phyloP scores from a whole-genome alignment of 192 early-diverging fungal species.

The Backusella morwellensis region DNA sequence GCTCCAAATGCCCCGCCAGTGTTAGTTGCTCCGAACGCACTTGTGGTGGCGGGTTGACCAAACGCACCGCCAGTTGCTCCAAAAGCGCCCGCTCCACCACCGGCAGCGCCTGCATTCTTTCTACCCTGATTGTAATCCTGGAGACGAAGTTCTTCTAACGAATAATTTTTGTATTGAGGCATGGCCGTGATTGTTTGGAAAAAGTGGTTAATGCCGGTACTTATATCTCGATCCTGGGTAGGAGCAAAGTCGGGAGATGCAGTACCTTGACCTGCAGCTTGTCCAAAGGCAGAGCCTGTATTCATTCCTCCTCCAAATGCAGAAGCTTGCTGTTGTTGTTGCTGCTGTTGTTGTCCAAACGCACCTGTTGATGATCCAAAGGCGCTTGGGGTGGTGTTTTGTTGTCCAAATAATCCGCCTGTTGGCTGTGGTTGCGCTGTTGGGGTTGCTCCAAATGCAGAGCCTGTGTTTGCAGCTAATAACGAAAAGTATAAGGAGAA shows the following conservation, averaged over 20 bases:
- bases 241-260: conserved; percentile 53
- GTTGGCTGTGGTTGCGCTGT: background rate
- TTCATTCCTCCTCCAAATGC: conserved; percentile 32
- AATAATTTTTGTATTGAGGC: conserved; percentile 82
- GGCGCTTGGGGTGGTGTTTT: conserved; percentile 29
- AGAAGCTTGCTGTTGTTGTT: conserved; percentile 32
- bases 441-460: conserved; percentile 43
- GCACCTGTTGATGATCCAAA: conserved; percentile 42
- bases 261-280: conserved; percentile 46
- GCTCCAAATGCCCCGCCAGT: background rate
- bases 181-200: conserved; percentile 80
- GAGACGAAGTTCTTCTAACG: conserved; percentile 86
- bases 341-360: conserved; percentile 21
- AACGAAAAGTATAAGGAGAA: background rate
- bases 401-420: conserved; percentile 33
- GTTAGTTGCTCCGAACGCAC: too few species aligned
- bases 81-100: conserved; percentile 36
- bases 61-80: conserved; percentile 28
- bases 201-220: conserved; percentile 54
- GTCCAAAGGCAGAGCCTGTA: conserved; percentile 41
- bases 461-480: conserved; percentile 15
- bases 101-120: conserved; percentile 45
- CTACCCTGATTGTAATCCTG: conserved; percentile 87
- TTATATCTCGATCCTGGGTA: conserved; percentile 44
- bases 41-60: conserved; percentile 28